Percentiles rank a stretch among this genome's conserved stretches.
These are phyloP conservation scores for Lonicera japonica DNA, from an alignment of 129 eudicot genomes.

Conservation along the genomic window DNA sequence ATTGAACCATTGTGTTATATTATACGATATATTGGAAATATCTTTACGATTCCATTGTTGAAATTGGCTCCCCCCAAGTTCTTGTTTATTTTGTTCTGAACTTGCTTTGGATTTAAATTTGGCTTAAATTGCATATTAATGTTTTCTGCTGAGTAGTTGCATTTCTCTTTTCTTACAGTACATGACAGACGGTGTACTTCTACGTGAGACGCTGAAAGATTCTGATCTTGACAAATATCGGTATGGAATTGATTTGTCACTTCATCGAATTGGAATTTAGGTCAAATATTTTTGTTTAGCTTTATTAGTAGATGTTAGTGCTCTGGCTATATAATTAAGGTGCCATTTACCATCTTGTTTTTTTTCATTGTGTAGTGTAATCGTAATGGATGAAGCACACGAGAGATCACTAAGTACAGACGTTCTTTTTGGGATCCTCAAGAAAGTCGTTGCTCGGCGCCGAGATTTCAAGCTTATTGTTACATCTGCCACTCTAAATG, in stretches of 20 bases:
- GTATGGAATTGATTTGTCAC: conserved; percentile 13
- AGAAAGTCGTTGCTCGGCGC: conserved; percentile 67
- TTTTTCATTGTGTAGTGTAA: conserved; percentile 34
- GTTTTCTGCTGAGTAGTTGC: conserved; percentile 3
- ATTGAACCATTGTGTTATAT: neutral
- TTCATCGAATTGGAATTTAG: neutral
- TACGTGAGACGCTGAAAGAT: conserved; percentile 70
- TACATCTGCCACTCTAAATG: conserved; percentile 70
- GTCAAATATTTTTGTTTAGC: neutral
- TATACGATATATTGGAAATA: neutral
- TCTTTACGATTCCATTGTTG: neutral
- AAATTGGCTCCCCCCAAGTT: neutral
- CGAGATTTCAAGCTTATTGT: conserved; percentile 72
- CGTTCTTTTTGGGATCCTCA: conserved; percentile 60
- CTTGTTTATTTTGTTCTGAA: neutral
- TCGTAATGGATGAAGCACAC: conserved; percentile 78
- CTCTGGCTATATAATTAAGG: neutral
- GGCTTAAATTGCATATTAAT: neutral
- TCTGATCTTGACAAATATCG: conserved; percentile 71
- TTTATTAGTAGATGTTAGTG: neutral
- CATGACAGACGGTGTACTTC: conserved; percentile 76
- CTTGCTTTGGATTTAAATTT: neutral
- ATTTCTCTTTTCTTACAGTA: conserved; percentile 31
- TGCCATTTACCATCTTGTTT: neutral
- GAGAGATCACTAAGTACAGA: conserved; percentile 70